Evolutionary conservation across 202 grass and related monocot genomes (phyloP).

Genomic region (Schoenoplectus triqueter): DNA sequence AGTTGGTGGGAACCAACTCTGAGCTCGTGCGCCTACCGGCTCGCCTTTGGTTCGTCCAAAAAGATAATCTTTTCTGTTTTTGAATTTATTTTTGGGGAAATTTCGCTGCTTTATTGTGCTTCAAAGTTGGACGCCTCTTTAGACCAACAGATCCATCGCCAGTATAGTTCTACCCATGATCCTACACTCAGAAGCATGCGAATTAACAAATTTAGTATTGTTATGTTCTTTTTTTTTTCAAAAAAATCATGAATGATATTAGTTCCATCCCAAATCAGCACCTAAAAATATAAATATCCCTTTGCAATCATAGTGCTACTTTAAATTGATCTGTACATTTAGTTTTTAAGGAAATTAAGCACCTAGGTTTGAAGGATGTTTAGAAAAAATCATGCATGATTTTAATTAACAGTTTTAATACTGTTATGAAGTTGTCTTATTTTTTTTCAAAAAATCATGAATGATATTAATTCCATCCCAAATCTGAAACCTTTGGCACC

Average conservation of each 20-base stretch:
- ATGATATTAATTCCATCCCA: background rate
- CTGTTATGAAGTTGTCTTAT: background rate
- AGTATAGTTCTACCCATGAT: constrained; percentile 47
- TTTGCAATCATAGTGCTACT: background rate
- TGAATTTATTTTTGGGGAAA: too few species aligned
- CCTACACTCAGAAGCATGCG: constrained; percentile 23
- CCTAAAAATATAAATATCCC: background rate
- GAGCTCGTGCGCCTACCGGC: too few species aligned
- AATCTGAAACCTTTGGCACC: background rate
- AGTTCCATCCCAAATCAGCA: background rate
- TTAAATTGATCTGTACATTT: background rate
- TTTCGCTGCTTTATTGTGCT: too few species aligned
- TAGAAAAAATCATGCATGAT: too few species aligned
- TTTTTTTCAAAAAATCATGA: background rate
- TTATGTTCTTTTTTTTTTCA: background rate
- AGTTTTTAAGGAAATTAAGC: background rate
- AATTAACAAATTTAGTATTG: background rate
- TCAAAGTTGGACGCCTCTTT: constrained; percentile 43
- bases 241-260: background rate
- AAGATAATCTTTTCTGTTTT: too few species aligned
- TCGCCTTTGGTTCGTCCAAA: too few species aligned
- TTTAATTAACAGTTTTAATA: background rate
- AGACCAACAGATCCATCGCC: constrained; percentile 67
- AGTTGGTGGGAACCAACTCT: too few species aligned
- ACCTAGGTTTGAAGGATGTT: background rate